A percentile compares a stretch with the other conserved stretches of the same genome.
Conservation (phyloP, 2,329 filamentous ascomycete genomes). For the Ustulina deusta region DNA sequence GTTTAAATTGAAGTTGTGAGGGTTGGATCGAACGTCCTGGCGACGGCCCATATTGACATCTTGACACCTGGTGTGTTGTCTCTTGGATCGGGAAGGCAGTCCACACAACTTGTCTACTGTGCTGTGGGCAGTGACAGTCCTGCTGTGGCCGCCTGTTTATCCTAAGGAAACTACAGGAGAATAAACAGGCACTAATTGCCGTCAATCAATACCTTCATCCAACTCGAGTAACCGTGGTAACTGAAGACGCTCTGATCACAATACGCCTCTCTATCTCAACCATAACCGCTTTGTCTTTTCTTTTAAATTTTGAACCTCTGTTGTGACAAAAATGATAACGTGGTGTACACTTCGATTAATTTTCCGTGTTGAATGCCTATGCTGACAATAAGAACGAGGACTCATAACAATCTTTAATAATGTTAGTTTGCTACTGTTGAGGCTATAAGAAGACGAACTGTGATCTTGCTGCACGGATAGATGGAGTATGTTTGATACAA, state of each 20-base stretch:
- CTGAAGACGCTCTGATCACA: neutral
- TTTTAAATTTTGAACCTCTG: neutral
- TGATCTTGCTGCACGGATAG: neutral
- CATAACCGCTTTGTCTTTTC: neutral
- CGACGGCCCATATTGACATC: neutral
- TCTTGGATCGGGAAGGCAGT: neutral
- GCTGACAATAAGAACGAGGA: neutral
- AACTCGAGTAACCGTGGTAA: neutral
- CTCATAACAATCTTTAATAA: too few species aligned
- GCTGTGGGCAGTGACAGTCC: neutral
- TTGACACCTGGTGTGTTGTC: neutral
- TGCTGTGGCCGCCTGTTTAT: neutral
- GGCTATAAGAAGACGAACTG: neutral
- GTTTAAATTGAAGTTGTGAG: conserved; percentile 40
- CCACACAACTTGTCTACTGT: neutral
- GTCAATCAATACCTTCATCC: neutral
- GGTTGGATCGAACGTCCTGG: conserved; percentile 14
- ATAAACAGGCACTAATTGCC: too few species aligned
- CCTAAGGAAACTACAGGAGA: neutral
- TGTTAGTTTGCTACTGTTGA: too few species aligned
- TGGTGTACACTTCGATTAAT: neutral
- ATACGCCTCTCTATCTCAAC: neutral
- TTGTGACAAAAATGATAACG: neutral
- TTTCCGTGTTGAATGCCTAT: neutral
- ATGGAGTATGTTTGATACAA: neutral